Evolutionary conservation across 2,329 filamentous ascomycete species (phyloP).

Genomic region (Sporothrix dimorphospora): DNA sequence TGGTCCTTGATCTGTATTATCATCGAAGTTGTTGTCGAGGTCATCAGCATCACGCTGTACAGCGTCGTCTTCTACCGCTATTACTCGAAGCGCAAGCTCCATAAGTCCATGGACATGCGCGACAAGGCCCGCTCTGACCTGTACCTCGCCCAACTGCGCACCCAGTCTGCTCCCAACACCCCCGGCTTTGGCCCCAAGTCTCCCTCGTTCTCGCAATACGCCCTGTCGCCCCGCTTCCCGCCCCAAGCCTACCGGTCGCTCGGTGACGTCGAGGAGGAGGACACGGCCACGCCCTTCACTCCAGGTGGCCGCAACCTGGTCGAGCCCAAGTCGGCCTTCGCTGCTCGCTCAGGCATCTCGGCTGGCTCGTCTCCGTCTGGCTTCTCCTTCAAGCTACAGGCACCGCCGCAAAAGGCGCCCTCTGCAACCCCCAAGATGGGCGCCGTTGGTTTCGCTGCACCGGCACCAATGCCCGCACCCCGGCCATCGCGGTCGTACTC

Average conservation of each 20-base stretch:
- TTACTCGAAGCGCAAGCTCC: constrained; percentile 92
- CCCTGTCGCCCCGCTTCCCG: constrained; percentile 64
- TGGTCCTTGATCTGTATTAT: constrained; percentile 96
- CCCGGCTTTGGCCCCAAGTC: constrained; percentile 80
- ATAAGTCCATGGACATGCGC: constrained; percentile 94
- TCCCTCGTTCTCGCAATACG: constrained; percentile 57
- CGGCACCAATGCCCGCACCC: constrained; percentile 31
- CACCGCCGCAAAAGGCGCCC: constrained; percentile 78
- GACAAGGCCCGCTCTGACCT: constrained; percentile 93
- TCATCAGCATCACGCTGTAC: constrained; percentile 90
- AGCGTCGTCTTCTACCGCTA: constrained; percentile 95
- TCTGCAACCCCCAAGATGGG: constrained; percentile 72
- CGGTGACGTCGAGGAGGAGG: constrained; percentile 45
- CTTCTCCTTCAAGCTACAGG: constrained; percentile 73
- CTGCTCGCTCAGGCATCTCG: constrained; percentile 41
- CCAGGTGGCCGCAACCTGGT: constrained; percentile 57
- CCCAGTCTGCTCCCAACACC: constrained; percentile 92
- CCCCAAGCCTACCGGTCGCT: constrained; percentile 56
- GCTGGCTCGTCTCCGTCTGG: constrained; percentile 45
- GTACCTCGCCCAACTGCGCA: constrained; percentile 82
- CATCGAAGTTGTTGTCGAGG: constrained; percentile 92
- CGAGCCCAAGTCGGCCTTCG: constrained; percentile 66
- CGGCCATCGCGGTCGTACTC: constrained; percentile 20
- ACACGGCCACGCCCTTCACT: constrained; percentile 52
- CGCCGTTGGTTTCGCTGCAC: constrained; percentile 62